phyloP scores from a whole-genome alignment of 345 rosid species.

The Gynandropsis gynandra region DNA sequence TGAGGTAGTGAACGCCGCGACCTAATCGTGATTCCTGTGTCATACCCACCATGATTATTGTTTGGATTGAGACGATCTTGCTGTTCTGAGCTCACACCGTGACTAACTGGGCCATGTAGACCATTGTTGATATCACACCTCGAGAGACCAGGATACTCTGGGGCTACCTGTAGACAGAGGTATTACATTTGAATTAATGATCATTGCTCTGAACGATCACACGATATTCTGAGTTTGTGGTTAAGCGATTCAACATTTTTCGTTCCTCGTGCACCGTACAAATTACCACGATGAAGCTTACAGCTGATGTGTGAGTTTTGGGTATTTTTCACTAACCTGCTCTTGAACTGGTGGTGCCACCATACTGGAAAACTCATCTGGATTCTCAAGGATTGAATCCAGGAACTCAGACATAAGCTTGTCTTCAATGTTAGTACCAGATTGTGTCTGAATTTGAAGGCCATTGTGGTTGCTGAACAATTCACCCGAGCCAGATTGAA shows the following conservation, averaged over 20 bases:
- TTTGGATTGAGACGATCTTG: conserved; percentile 1
- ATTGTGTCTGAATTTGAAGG: conserved; percentile 20
- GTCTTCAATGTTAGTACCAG: conserved; percentile 32
- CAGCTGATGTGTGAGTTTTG: neutral
- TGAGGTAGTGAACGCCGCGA: conserved; percentile 30
- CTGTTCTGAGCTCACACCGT: no score
- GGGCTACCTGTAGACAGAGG: conserved; percentile 11
- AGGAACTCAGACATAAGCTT: conserved; percentile 32
- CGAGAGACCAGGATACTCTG: no score
- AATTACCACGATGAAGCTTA: no score
- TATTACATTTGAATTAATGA: neutral
- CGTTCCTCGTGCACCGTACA: no score
- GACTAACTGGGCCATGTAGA: no score
- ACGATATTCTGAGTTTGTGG: neutral
- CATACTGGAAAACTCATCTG: conserved; percentile 23
- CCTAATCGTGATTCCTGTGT: conserved; percentile 42
- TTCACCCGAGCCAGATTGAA: conserved; percentile 19
- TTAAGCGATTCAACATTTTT: no score
- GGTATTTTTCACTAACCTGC: conserved; percentile 24
- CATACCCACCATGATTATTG: conserved; percentile 20
- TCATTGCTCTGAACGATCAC: neutral
- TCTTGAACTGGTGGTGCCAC: neutral
- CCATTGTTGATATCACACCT: no score
- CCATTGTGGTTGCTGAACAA: conserved; percentile 12
- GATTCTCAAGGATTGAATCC: conserved; percentile 33